Base-by-base conservation (phyloP, 805 yeast genomes). In the Saturnispora silvae region DNA sequence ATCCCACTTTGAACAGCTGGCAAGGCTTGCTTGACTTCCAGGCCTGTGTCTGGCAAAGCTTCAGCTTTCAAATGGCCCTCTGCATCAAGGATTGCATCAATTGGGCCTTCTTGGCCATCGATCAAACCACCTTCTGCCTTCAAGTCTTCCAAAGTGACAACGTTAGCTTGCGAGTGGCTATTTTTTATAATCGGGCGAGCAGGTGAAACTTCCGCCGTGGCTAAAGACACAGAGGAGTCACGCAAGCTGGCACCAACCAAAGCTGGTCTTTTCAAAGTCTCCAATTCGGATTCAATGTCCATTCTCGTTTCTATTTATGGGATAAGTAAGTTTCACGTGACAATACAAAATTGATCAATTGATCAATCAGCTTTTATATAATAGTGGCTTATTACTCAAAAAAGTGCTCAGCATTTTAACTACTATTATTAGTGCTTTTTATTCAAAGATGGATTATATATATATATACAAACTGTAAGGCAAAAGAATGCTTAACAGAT, bases 41-140 rank as follows among this genome's bases (percentile, higher is more conserved):
- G 29, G 44, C 45, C 33, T 48, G 40, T 35, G 11, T 47, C 43
- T 41, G 56, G 65, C 43, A 63, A 54, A 18, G 67, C 70, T 33
- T 63, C 68, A n/a, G 60, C 61, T 47, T 67, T 74, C 33, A 75
- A 60, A 34, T 67, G 63, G 1, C 81, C 83, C 33, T 63, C 61
- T 10, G 63, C 61, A 46, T 75, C 80, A 48, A 76, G 54, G 33
- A 72, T 61, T 16, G 60, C 55, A 19, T 67, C 76, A 46, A 75
- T 66, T 43, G 65, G 70, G 45, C 67, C 77, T 42, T 67, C 73
- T 43, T 70, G 77, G 38, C 74, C 80, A 34, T 70, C 78, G 43
- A 74, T 52, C 5, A 76, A 56, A 3, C 78, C 78, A 28, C 77
- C 71, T 31, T 73, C 70, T 7, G 53, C 59, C 15, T 47, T 53